phyloP scores from a whole-genome alignment of 2,329 filamentous ascomycete species.

The Colletotrichum cuscutae region DNA sequence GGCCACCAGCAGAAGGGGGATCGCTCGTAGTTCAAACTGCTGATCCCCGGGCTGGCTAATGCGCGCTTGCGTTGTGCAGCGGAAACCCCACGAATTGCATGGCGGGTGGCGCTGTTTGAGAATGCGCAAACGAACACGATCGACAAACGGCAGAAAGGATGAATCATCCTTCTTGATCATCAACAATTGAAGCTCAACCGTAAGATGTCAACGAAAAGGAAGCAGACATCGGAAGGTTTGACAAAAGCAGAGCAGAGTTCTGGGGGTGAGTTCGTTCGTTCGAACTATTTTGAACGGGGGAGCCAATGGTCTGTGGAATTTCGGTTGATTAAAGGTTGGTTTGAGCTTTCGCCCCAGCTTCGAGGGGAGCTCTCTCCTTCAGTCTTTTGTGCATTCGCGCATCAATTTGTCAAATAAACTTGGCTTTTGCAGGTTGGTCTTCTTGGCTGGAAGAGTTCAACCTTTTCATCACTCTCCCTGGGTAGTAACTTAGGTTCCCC shows the following conservation, averaged over 20 bases:
- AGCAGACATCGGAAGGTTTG: neutral
- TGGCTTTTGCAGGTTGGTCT: neutral
- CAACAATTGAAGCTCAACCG: neutral
- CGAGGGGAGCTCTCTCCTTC: neutral
- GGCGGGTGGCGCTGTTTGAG: neutral
- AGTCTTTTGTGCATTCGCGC: neutral
- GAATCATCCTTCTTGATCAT: neutral
- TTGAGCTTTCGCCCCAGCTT: conserved; percentile 9
- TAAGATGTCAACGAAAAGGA: neutral
- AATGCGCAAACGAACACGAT: neutral
- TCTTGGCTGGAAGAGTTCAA: neutral
- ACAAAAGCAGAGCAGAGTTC: neutral
- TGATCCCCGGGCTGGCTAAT: neutral
- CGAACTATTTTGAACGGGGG: conserved; percentile 12
- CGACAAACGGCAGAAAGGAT: neutral
- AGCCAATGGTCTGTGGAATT: neutral
- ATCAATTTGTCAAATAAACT: conserved; percentile 1
- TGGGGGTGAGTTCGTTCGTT: conserved; percentile 7
- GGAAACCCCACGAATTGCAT: neutral
- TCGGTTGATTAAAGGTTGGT: conserved; percentile 11
- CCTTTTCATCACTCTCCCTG: neutral
- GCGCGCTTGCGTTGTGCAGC: neutral
- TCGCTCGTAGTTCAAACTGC: neutral
- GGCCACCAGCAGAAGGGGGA: neutral
- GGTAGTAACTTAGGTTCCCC: neutral